phyloP scores from a whole-genome alignment of 306 rosid genomes.

The Begonia peltatifolia region DNA sequence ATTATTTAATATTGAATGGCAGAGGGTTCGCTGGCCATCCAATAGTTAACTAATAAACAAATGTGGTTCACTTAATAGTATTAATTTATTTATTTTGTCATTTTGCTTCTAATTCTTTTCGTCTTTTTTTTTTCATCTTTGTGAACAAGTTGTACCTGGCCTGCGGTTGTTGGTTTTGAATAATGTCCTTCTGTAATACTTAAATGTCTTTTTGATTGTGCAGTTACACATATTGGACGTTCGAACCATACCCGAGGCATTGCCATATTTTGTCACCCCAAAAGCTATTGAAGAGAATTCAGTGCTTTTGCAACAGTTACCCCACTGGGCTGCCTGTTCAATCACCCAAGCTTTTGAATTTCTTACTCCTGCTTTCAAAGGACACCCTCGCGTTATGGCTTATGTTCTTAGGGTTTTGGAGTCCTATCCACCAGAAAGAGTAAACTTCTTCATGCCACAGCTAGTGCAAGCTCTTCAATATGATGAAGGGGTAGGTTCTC shows the following conservation, averaged over 20 bases:
- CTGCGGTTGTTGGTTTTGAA: constrained; percentile 9
- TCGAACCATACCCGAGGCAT: constrained; percentile 85
- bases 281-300: constrained; percentile 91
- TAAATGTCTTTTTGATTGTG: constrained; percentile 12
- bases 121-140: neutral
- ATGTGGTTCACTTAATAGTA: neutral
- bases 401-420: constrained; percentile 91
- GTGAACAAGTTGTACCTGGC: constrained; percentile 6
- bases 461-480: constrained; percentile 89
- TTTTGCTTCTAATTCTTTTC: neutral
- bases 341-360: constrained; percentile 94
- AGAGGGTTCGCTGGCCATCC: too few species aligned
- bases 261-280: constrained; percentile 89
- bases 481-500: constrained; percentile 73
- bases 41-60: too few species aligned
- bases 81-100: neutral
- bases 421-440: constrained; percentile 90
- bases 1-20: too few species aligned
- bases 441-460: constrained; percentile 97
- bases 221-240: constrained; percentile 76
- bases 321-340: constrained; percentile 99
- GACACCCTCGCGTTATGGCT: constrained; percentile 98
- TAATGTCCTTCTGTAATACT: constrained; percentile 6
- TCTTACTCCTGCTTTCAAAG: constrained; percentile 87
- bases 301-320: constrained; percentile 80